These are phyloP conservation scores for Mycena leptocephala DNA, from an alignment of 768 basidiomycete genomes.

Conservation along the genomic window DNA sequence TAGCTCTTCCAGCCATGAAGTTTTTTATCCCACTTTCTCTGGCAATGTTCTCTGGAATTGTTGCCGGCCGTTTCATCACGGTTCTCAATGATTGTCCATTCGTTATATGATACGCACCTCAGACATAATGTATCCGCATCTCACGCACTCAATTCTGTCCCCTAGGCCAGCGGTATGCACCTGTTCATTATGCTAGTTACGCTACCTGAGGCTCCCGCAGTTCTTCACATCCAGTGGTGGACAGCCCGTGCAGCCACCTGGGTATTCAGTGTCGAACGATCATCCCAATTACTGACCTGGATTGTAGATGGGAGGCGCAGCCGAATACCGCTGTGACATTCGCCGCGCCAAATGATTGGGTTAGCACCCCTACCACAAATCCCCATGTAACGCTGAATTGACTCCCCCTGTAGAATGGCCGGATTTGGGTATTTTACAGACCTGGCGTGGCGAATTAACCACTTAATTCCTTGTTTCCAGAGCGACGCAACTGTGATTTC, in stretches of 20 bases:
- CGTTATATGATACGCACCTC: slow-evolving; percentile 18
- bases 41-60: slow-evolving; percentile 4
- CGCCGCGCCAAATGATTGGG: slow-evolving; percentile 8
- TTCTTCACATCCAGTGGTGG: slow-evolving; percentile 14
- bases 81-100: slow-evolving; percentile 16
- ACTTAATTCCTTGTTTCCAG: neutral
- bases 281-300: neutral
- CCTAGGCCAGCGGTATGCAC: slow-evolving; percentile 19
- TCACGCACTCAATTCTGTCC: neutral
- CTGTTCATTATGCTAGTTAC: neutral
- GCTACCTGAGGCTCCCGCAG: neutral
- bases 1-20: slow-evolving; percentile 1
- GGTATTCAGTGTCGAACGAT: neutral
- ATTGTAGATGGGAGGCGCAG: slow-evolving; percentile 19
- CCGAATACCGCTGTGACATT: slow-evolving; percentile 12
- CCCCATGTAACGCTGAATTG: neutral
- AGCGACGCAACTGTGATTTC: slow-evolving; percentile 21
- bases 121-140: neutral
- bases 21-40: slow-evolving; percentile 5
- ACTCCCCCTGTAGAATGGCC: slow-evolving; percentile 7
- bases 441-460: neutral
- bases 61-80: slow-evolving; percentile 19
- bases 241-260: slow-evolving; percentile 13
- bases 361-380: neutral
- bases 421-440: slow-evolving; percentile 10